Evolutionary conservation across 2,329 filamentous ascomycete genomes (phyloP), one percentile per base, ranked within the genome.

Genomic region (Beauveria rudraprayagi): DNA sequence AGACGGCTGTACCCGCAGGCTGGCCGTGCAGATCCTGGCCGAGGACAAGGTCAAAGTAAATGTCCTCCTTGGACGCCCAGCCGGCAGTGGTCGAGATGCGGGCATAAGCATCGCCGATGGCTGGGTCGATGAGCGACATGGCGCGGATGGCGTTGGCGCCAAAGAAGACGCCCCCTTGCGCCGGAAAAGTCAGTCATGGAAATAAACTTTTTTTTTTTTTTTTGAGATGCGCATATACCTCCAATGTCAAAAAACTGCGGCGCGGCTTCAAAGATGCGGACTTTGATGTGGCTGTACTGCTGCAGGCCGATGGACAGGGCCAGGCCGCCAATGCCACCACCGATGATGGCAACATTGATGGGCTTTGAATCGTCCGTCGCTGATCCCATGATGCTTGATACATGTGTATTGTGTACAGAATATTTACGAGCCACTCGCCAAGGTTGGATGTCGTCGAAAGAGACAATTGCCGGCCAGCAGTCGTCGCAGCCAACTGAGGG

Each of bases 311-410:
- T 67, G 4, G 75, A 75, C 5, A 79, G 69, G 28, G 73, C 72
- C 28, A 79, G 67, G 50, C 77, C 78, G n/a, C 73, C 80, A 66
- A 73, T 81, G 67, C 71, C 81, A 63, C 68, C 80, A 67, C 72
- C 82, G n/a, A 80, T 67, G n/a, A 80, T 76, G 56, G 75, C 77
- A 43, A 79, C 66, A 40, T 61, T 22, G 19, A 61, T 61, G 26
- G 60, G 37, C 19, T 28, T 24, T 3, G 24, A 2, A 3, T 58
- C 22, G 5, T 58, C 51, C 22, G 16, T 14, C 37, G 24, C 26
- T 19, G 53, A 41, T 22, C 17, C 47, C 60, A 54, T 61, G 2
- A 11, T 53, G 43, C 8, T n/a, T 50, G 26, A 46, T 19, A n/a
- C 37, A 7, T 5, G n/a, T 5, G 19, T 7, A 19, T 14, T 22